These are phyloP conservation scores for Thielaviopsis punctulata DNA, from an alignment of 2,329 filamentous ascomycete genomes.

Conservation along the genomic window DNA sequence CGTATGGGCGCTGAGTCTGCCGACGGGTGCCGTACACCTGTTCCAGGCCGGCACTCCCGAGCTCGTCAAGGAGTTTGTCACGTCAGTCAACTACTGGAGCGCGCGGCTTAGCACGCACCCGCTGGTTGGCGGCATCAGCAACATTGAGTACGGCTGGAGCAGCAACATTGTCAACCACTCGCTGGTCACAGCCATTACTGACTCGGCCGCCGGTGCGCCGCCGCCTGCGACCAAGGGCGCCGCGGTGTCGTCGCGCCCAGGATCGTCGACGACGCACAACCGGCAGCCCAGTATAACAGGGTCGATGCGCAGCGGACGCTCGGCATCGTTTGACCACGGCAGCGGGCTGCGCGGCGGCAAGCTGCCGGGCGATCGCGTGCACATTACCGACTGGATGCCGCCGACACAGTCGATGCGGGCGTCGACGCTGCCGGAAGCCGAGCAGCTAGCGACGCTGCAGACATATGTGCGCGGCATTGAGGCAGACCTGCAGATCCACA, in stretches of 20 bases:
- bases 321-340: constrained; percentile 44
- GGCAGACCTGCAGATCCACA: constrained; percentile 70
- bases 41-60: constrained; percentile 95
- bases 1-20: constrained; percentile 85
- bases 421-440: constrained; percentile 57
- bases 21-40: constrained; percentile 87
- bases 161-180: constrained; percentile 57
- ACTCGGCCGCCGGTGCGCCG: constrained; percentile 18
- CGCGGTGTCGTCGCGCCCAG: constrained; percentile 27
- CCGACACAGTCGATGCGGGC: constrained; percentile 82
- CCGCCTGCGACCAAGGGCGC: constrained; percentile 15
- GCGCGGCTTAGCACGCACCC: constrained; percentile 88
- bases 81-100: constrained; percentile 94
- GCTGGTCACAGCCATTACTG: constrained; percentile 29
- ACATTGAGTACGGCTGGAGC: constrained; percentile 95
- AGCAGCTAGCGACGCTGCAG: constrained; percentile 60
- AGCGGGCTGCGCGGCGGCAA: constrained; percentile 27
- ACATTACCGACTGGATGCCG: constrained; percentile 75
- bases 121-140: constrained; percentile 80
- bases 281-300: constrained; percentile 24
- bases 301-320: constrained; percentile 26
- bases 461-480: constrained; percentile 76
- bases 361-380: constrained; percentile 68
- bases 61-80: constrained; percentile 86
- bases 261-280: constrained; percentile 24